Base-by-base conservation (phyloP, 176 grass and related monocot genomes). In the Urochloa ruziziensis region DNA sequence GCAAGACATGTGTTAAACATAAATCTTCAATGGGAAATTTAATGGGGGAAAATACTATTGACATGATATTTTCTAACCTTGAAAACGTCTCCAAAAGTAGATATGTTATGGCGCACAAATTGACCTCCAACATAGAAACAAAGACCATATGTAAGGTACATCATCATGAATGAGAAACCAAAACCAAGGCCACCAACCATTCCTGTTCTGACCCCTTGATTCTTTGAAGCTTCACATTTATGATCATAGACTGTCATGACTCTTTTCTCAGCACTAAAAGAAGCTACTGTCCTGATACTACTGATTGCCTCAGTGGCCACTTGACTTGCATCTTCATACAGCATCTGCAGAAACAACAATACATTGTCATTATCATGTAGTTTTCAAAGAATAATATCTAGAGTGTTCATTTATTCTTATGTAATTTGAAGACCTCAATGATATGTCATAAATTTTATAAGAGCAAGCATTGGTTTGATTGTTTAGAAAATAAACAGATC, bases 251-350 rank as follows among this genome's bases (percentile, higher is more conserved):
- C 93, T 77, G 36, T 47, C 74, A 84, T 85, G 56, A 96, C 54
- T 74, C 84, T 88, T 82, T 97, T 82, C 49, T 91, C 91, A 4
- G 84, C 79, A 82, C 84, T 88, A 71, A 97, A 97, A 10, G 94
- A 93, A 82, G 91, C 94, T 40, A 97, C 91, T 8, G 94, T 97
- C 66, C 86, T 90, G 57, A 97, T 97, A 64, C 91, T 89, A 62
- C 94, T 53, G 13, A 97, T 79, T 67, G 94, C 89, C 67, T 93
- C 94, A 27, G 84, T 96, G 74, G 94, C 94, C 46, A 96, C 88
- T 76, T 96, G 94, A 68, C 91, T 91, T 61, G 94, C 94, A 67
- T 96, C 94, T 87, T 96, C 94, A 67, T 93, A 93, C 84, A 91
- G 78, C 37, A 75, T 83, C 94, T 96, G 62, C 51, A 81, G 56